phyloP scores from a whole-genome alignment of 225 moss, liverwort and hornwort genomes.

The Pseudisothecium myosuroides region DNA sequence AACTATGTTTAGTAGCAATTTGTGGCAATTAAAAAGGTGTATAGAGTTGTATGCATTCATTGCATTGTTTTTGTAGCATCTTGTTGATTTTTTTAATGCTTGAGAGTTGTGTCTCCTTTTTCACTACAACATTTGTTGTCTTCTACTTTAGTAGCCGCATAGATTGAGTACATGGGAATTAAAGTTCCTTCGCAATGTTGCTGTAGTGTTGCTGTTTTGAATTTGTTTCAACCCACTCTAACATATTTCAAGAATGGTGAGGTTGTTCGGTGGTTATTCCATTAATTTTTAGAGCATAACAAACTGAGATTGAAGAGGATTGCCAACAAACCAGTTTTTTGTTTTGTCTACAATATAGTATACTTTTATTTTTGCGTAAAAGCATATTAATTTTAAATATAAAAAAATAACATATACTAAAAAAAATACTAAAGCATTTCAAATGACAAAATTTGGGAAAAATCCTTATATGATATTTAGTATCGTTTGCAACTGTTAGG shows the following conservation, averaged over 20 bases:
- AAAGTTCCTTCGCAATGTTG: background rate
- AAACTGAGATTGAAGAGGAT: background rate
- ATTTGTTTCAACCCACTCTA: background rate
- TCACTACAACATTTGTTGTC: background rate
- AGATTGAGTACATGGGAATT: background rate
- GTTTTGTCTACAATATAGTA: background rate
- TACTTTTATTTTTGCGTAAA: too few species aligned
- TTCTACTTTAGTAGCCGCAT: background rate
- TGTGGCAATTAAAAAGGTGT: too few species aligned
- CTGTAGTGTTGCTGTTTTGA: background rate
- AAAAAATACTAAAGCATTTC: background rate
- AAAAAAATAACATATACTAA: too few species aligned
- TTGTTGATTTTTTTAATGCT: too few species aligned
- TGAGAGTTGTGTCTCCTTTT: background rate
- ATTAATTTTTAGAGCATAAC: fast-evolving
- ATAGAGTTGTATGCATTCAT: too few species aligned
- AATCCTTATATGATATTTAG: fast-evolving
- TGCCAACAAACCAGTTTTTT: background rate
- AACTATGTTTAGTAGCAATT: too few species aligned
- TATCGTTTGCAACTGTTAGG: too few species aligned
- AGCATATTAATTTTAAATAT: too few species aligned
- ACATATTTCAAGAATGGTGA: background rate
- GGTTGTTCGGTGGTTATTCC: background rate
- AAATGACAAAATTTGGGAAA: fast-evolving
- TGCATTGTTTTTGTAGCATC: too few species aligned